phyloP scores from a whole-genome alignment of 2,329 filamentous ascomycete genomes.

The Pestalotiopsis sp. region DNA sequence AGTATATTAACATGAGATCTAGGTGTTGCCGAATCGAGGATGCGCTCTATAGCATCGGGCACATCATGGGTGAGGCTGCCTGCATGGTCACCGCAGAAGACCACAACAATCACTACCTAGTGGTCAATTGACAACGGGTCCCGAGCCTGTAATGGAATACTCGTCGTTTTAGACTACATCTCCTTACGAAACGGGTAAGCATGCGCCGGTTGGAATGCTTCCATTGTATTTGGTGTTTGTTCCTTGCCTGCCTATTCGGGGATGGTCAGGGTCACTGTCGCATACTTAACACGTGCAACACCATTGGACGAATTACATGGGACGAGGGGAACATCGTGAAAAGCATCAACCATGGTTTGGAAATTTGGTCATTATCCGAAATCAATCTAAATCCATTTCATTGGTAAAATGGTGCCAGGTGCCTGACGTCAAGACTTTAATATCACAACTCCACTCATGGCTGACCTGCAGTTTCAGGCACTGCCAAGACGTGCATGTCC shows the following conservation, averaged over 20 bases:
- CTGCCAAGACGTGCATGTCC: neutral
- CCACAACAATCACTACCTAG: neutral
- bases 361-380: neutral
- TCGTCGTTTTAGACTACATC: neutral
- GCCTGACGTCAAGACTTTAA: neutral
- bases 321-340: neutral
- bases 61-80: neutral
- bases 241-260: conserved; percentile 2
- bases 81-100: neutral
- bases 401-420: neutral
- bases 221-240: conserved; percentile 4
- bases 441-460: neutral
- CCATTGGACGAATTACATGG: conserved; percentile 4
- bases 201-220: conserved; percentile 1
- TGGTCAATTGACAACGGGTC: neutral
- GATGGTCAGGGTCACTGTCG: neutral
- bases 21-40: neutral
- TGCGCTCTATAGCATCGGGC: neutral
- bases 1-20: conserved; percentile 3
- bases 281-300: neutral
- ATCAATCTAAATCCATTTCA: neutral
- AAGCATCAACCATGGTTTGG: neutral
- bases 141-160: neutral
- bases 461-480: neutral
- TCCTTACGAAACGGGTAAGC: conserved; percentile 7